phyloP scores from a whole-genome alignment of 164 flowering plant genomes.

The Chimonanthus salicifolius region DNA sequence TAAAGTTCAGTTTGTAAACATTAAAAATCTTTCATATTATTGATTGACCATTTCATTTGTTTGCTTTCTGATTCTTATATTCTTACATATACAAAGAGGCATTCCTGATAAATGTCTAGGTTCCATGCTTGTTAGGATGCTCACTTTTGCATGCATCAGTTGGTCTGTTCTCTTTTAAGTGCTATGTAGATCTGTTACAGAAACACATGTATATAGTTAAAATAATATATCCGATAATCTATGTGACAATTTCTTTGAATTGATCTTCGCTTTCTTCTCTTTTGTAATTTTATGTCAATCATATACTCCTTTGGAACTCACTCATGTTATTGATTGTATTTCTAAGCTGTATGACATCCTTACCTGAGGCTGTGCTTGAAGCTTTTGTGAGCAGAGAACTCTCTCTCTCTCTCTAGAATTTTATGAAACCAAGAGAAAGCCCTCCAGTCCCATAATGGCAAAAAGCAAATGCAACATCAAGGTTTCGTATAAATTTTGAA shows the following conservation, averaged over 20 bases:
- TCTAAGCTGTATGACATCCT: background rate
- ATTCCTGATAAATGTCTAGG: too few relatives aligned
- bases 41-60: background rate
- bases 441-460: background rate
- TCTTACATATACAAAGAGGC: background rate
- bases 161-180: background rate
- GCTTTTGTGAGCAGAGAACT: background rate
- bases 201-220: too few relatives aligned
- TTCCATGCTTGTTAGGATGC: too few relatives aligned
- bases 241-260: background rate
- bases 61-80: background rate
- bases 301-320: too few relatives aligned
- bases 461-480: too few relatives aligned
- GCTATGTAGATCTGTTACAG: background rate
- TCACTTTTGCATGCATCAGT: too few relatives aligned
- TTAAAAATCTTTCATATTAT: background rate
- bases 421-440: background rate
- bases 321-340: background rate
- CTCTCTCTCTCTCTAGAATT: background rate
- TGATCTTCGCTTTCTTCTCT: background rate
- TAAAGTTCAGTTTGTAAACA: background rate
- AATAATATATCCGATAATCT: too few relatives aligned
- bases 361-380: background rate
- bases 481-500: too few relatives aligned
- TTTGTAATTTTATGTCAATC: too few relatives aligned